Conservation (phyloP, 208 protist genomes). For the Dictyostelium gargantuum region DNA sequence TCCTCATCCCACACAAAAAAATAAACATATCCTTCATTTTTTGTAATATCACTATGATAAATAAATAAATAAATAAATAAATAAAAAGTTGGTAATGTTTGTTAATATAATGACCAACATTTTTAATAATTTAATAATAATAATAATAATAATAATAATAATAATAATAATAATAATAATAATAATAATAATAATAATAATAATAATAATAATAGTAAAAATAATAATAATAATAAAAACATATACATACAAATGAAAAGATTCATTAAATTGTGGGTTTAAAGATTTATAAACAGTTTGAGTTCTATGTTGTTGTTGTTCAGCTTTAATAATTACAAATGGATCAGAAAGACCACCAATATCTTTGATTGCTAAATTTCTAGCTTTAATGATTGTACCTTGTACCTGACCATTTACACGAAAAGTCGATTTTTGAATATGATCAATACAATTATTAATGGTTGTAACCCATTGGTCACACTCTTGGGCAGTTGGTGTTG, state of each 20-base stretch:
- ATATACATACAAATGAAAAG: neutral
- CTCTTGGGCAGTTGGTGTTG: neutral
- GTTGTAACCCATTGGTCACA: neutral
- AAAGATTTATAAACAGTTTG: slow-evolving; percentile 56
- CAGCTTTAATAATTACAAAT: slow-evolving; percentile 13
- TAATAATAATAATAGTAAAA: neutral
- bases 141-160: neutral
- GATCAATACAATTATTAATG: neutral
- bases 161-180: neutral
- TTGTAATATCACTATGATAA: slow-evolving; percentile 28
- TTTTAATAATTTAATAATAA: neutral
- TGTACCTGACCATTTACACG: slow-evolving; percentile 10
- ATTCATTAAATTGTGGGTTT: slow-evolving; percentile 56
- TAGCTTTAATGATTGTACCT: slow-evolving; percentile 1
- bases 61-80: neutral
- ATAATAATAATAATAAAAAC: neutral
- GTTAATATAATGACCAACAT: too few species aligned
- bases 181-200: neutral
- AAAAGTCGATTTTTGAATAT: neutral
- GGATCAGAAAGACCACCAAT: slow-evolving; percentile 20
- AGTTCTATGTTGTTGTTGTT: slow-evolving; percentile 37
- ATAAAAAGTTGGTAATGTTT: neutral
- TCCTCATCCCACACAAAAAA: slow-evolving; percentile 51
- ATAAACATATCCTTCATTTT: slow-evolving; percentile 24
- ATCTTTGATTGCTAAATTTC: neutral